Evolutionary conservation across 2,329 filamentous ascomycete species (phyloP), one percentile per base, ranked within the genome.

Genomic region (Hymenoscyphus scutula): DNA sequence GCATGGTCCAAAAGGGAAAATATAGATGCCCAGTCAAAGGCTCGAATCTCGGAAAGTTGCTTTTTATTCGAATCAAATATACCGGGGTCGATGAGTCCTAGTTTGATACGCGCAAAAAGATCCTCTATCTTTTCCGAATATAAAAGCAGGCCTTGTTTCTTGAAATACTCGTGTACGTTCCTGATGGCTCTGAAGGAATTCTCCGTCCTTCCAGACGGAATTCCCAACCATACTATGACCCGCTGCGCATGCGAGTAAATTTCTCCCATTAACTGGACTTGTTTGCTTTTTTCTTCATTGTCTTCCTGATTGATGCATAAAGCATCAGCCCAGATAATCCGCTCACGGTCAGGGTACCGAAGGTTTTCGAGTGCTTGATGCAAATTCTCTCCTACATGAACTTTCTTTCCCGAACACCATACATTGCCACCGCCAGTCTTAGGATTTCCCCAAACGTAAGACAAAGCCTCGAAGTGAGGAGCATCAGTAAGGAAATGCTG

Each of bases 361-460:
- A 19, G 23, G 10, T 5, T 8, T 4, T 25, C 17, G 23, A 51
- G 45, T 51, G 45, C 45, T 7, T 51, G 17, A 51, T 23, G 45
- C 45, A 51, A 15, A 51, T 51, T 51, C 23, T n/a, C 45, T 51
- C n/a, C 23, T n/a, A 51, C 45, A 51, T 51, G 17, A 19, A n/a
- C 23, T 11, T 25, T 51, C 45, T n/a, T 19, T 19, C 23, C 23
- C 5, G 1, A 19, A 51, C 17, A n/a, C 13, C 11, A 51, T 19
- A 51, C 45, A 19, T 23, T 5, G 2, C 23, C 23, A 7, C 17
- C n/a, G 45, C 23, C 15, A 13, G 11, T 34, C 19, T 25, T 25
- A 4, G 60, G 8, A n/a, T 54, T 19, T 1, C 58, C 58, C 58
- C 58, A 59, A 15, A 59, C 53, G 53, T 45, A 58, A 30, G 60